Percentiles rank a stretch among this genome's conserved stretches.
phyloP scores from a whole-genome alignment of 208 protist species.

The Trypanosoma caninum region DNA sequence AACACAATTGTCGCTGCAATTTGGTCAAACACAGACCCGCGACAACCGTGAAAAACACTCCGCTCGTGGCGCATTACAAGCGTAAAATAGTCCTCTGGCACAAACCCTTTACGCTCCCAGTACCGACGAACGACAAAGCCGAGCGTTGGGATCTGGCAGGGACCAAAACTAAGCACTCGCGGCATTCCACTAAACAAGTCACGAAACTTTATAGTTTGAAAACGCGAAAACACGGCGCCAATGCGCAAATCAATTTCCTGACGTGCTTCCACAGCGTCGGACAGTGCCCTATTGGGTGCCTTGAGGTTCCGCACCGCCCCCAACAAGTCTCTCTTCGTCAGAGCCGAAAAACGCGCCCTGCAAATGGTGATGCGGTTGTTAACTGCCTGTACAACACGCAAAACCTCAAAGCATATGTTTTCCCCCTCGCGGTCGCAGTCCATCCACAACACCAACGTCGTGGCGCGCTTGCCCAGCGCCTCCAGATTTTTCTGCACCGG shows the following conservation, averaged over 20 bases:
- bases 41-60: constrained; percentile 47
- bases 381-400: constrained; percentile 57
- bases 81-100: constrained; percentile 79
- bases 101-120: constrained; percentile 82
- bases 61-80: constrained; percentile 51
- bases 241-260: constrained; percentile 96
- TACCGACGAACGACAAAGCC: constrained; percentile 91
- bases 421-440: constrained; percentile 97
- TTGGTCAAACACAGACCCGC: constrained; percentile 75
- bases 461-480: constrained; percentile 48
- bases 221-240: constrained; percentile 95
- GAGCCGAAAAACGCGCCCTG: constrained; percentile 91
- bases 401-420: constrained; percentile 98
- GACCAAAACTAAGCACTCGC: constrained; percentile 90
- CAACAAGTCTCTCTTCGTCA: constrained; percentile 83
- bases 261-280: constrained; percentile 93
- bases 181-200: constrained; percentile 67
- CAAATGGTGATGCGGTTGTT: constrained; percentile 53
- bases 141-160: constrained; percentile 96
- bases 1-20: constrained; percentile 67
- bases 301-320: constrained; percentile 80
- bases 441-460: constrained; percentile 92
- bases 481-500: constrained; percentile 80
- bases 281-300: constrained; percentile 81
- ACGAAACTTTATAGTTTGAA: constrained; percentile 83